Base-by-base conservation (phyloP, 169 alveolate species). In the Plasmodium adleri region DNA sequence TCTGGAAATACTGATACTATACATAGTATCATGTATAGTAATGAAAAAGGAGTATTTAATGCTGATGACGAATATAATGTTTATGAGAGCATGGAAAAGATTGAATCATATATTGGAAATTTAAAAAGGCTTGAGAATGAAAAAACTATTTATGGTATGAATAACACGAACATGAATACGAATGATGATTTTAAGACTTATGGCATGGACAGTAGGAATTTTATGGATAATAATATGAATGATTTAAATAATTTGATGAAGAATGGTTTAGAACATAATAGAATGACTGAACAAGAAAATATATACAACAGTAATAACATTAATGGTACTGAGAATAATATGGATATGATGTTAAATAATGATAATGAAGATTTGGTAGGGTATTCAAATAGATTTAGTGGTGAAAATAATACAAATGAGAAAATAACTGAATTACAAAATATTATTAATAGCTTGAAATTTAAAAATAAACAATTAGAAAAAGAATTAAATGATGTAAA, bases 381-480 rank as follows among this genome's bases (percentile, higher is more conserved):
- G 2, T 28, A 74, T 24, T 58, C 74, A 22, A 74, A 60, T 20
- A n/a, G 54, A n/a, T 39, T 5, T 39, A 9, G 8, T 39, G 47
- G 10, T 39, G 47, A 39, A 39, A 15, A 22, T 2, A n/a, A 15
- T 22, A 74, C 13, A 15, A 28, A 52, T 60, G 88, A 74, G 20
- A 74, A 74, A 59, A 74, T 74, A 45, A 22, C 3, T 4, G 74
- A 74, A n/a, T 62, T 74, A 15, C 88, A 74, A 28, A 74, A 74
- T 15, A 74, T 74, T 28, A 74, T 74, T 39, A 74, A 60, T 52
- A 74, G 88, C 47, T 67, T 74, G 15, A 74, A 60, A 67, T 59
- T 74, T 74, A 74, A 74, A 43, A 74, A 74, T 66, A 74, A 54
- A 49, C 88, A 74, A 50, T 54, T 74, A 62, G 74, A 74, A 60